These are phyloP conservation scores for Aspergillus sp. DNA, from an alignment of 2,329 filamentous ascomycete species.

Conservation along the genomic window DNA sequence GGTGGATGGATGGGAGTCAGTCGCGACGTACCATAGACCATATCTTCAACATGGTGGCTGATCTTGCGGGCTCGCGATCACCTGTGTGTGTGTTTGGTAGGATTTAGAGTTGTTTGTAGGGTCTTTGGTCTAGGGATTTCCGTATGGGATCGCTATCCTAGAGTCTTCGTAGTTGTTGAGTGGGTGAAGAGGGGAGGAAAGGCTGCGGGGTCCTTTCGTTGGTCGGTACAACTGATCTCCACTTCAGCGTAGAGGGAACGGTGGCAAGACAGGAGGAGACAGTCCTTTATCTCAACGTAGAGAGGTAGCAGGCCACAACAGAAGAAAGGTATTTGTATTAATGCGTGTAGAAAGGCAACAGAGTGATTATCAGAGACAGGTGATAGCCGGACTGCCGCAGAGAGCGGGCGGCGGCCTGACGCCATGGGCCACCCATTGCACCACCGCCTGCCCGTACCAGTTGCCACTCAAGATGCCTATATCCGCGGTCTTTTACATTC, in stretches of 20 bases:
- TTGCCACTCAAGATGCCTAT: constrained; percentile 5
- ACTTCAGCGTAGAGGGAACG: background rate
- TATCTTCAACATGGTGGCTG: constrained; percentile 88
- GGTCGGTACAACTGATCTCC: background rate
- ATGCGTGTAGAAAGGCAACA: background rate
- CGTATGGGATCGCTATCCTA: no score
- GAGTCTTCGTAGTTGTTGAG: no score
- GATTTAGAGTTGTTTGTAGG: background rate
- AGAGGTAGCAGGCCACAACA: background rate
- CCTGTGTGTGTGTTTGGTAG: background rate
- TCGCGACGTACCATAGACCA: constrained; percentile 83
- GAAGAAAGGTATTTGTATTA: background rate
- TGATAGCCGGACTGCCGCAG: constrained; percentile 5
- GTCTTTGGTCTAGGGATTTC: background rate
- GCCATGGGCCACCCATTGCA: constrained; percentile 9
- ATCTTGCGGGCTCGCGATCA: constrained; percentile 11
- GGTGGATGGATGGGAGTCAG: background rate
- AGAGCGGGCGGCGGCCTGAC: constrained; percentile 18
- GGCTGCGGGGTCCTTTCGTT: constrained; percentile 5
- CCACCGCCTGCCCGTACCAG: background rate
- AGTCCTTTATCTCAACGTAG: no score
- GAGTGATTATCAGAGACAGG: background rate
- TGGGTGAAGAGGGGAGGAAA: background rate
- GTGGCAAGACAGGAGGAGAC: no score
- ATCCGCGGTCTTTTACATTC: background rate